Base-by-base conservation (phyloP, 495 filamentous ascomycete species). In the Neurospora sp. region DNA sequence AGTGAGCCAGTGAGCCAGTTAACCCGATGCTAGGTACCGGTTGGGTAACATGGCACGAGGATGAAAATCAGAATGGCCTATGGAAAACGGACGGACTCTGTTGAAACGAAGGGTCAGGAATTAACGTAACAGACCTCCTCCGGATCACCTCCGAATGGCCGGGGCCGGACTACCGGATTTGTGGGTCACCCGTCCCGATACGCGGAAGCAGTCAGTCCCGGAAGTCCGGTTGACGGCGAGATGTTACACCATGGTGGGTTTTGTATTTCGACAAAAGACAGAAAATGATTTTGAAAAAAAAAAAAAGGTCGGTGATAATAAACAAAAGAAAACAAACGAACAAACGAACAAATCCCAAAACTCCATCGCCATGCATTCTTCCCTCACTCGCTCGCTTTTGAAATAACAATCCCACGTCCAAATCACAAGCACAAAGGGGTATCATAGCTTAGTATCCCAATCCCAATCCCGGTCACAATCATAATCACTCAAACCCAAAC, bases 401-500 rank as follows among this genome's bases (percentile, higher is more conserved):
- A 41, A 41, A 6, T 41, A 41, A 12, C 12, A 41, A 41, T 18
- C 41, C 5, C 14, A 18, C 7, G 2, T 42, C 41, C 41, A 18
- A 18, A 18, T 1, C 44, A 23, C 3, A 48, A 48, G 8, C 8
- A 48, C 44, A 48, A 48, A 48, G n/a, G n/a, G n/a, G 41, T 42
- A 42, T 42, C 39, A n/a, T 1, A 38, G n/a, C n/a, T n/a, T n/a
- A n/a, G n/a, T n/a, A n/a, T n/a, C n/a, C n/a, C n/a, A n/a, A n/a
- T n/a, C n/a, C n/a, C n/a, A n/a, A n/a, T n/a, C n/a, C n/a, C n/a
- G n/a, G 10, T 41, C 42, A n/a, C 18, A 0, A 8, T 1, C 42
- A 9, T 9, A 20, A 11, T 27, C 12, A 59, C 48, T 14, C 23
- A 62, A 62, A 77, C n/a, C 79, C 79, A 73, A 81, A 79, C 72